Evolutionary conservation across 805 yeast genomes (phyloP).

Genomic region (Dipodascopsis uninucleata): DNA sequence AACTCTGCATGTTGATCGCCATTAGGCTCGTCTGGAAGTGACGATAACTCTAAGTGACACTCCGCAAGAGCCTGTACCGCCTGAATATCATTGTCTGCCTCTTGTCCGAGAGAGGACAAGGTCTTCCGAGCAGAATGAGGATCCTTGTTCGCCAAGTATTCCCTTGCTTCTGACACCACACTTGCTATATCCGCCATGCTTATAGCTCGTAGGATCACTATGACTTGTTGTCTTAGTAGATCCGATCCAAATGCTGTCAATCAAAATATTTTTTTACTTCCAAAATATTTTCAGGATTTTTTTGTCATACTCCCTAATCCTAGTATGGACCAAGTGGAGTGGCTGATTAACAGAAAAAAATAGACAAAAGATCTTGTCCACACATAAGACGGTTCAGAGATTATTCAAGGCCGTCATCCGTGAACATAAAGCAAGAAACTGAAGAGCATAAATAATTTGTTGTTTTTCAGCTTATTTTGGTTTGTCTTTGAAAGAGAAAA

Average conservation of each 20-base stretch:
- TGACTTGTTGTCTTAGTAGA: too few relatives aligned
- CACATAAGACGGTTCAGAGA: too few relatives aligned
- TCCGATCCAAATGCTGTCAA: not conserved
- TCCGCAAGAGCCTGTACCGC: constrained; percentile 56
- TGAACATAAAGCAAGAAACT: too few relatives aligned
- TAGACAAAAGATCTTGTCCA: too few relatives aligned
- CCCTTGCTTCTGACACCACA: constrained; percentile 5
- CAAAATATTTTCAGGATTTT: not conserved
- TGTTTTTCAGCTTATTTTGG: too few relatives aligned
- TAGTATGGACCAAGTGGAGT: too few relatives aligned
- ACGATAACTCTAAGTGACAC: constrained; percentile 71
- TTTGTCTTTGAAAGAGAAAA: too few relatives aligned
- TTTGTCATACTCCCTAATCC: constrained; percentile 8
- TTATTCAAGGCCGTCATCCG: too few relatives aligned
- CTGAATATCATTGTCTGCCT: constrained; percentile 30
- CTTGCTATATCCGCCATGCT: constrained; percentile 4
- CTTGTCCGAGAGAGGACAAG: not conserved
- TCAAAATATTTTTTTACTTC: not conserved
- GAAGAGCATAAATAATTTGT: too few relatives aligned
- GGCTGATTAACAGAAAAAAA: too few relatives aligned
- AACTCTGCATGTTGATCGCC: constrained; percentile 51
- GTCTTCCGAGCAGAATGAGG: constrained; percentile 15
- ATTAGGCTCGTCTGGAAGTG: constrained; percentile 6
- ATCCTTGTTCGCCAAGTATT: constrained; percentile 1
- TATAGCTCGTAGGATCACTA: too few relatives aligned